These are phyloP conservation scores for Candida quercuum DNA, from an alignment of 805 yeast genomes.

Conservation along the genomic window DNA sequence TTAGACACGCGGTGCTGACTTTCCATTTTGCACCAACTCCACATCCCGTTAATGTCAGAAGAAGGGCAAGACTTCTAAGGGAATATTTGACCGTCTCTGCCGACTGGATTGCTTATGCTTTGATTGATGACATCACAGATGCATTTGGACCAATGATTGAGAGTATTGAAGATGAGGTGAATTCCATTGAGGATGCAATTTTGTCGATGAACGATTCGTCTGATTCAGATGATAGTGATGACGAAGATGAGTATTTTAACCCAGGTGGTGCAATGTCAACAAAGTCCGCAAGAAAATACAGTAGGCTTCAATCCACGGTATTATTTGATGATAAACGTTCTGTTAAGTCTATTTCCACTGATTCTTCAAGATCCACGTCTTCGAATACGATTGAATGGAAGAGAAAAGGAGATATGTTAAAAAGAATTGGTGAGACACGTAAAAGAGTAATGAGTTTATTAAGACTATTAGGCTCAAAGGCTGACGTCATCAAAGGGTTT, in stretches of 20 bases:
- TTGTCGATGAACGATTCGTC: constrained; percentile 74
- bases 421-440: constrained; percentile 93
- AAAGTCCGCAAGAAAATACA: not conserved
- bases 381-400: constrained; percentile 67
- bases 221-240: constrained; percentile 29
- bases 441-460: constrained; percentile 89
- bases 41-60: constrained; percentile 91
- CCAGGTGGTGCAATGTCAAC: constrained; percentile 24
- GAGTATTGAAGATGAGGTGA: constrained; percentile 90
- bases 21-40: constrained; percentile 95
- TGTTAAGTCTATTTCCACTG: constrained; percentile 21
- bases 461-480: constrained; percentile 83
- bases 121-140: constrained; percentile 95
- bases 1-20: constrained; percentile 84
- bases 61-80: constrained; percentile 81
- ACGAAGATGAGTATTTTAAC: constrained; percentile 23
- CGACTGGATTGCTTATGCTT: constrained; percentile 96
- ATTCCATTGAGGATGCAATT: constrained; percentile 89
- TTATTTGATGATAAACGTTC: constrained; percentile 18
- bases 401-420: constrained; percentile 88
- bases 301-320: not conserved
- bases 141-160: constrained; percentile 97
- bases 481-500: constrained; percentile 96
- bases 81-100: constrained; percentile 89
- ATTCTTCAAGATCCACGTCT: constrained; percentile 28